phyloP scores from a whole-genome alignment of 345 rosid genomes.

The Populus euphratica region DNA sequence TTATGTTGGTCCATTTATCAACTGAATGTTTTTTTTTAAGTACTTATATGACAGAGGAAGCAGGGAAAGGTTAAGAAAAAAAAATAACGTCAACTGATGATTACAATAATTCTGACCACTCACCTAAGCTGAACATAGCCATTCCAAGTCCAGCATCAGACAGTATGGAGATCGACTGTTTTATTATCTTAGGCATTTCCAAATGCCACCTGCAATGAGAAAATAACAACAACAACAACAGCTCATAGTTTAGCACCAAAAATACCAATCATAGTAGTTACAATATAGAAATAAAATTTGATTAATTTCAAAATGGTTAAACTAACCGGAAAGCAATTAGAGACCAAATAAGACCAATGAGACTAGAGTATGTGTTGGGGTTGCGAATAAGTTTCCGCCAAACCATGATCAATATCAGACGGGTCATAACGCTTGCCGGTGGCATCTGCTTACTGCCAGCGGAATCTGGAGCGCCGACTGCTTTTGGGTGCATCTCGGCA shows the following conservation, averaged over 20 bases:
- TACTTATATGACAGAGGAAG: neutral
- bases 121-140: constrained; percentile 44
- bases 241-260: neutral
- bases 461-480: constrained; percentile 26
- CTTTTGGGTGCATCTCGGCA: constrained; percentile 58
- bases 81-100: neutral
- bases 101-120: constrained; percentile 1
- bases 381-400: constrained; percentile 36
- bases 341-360: constrained; percentile 33
- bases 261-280: too few relatives aligned
- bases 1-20: neutral
- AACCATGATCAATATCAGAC: constrained; percentile 35
- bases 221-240: too few relatives aligned
- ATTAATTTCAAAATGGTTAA: neutral
- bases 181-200: constrained; percentile 29
- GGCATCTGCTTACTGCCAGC: constrained; percentile 32
- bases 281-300: too few relatives aligned
- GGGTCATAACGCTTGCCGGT: constrained; percentile 36
- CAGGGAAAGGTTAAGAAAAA: neutral
- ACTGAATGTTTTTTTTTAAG: neutral
- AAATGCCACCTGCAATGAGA: constrained; percentile 30
- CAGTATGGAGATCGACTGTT: constrained; percentile 31
- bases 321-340: constrained; percentile 25
- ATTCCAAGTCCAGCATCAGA: constrained; percentile 40
- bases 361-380: constrained; percentile 36